phyloP scores from a whole-genome alignment of 2,329 filamentous ascomycete species.

The Epichloe festucae region DNA sequence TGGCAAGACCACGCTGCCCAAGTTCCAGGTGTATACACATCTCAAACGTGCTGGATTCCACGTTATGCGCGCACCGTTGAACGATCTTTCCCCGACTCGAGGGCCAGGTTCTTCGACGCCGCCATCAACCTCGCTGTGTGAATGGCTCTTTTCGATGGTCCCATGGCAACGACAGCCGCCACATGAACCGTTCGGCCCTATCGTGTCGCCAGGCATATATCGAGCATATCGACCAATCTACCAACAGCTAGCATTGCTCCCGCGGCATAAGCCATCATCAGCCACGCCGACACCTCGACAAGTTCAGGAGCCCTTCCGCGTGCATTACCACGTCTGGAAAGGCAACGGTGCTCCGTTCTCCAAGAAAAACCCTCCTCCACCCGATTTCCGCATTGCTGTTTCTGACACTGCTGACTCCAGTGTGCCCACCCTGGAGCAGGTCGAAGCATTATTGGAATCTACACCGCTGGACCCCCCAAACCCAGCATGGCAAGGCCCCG shows the following conservation, averaged over 20 bases:
- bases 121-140: constrained; percentile 26
- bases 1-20: constrained; percentile 55
- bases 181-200: constrained; percentile 35
- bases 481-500: constrained; percentile 25
- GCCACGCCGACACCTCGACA: constrained; percentile 13
- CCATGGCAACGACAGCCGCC: constrained; percentile 13
- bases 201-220: constrained; percentile 50
- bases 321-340: constrained; percentile 78
- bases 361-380: constrained; percentile 64
- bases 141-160: constrained; percentile 41
- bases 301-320: constrained; percentile 45
- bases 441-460: constrained; percentile 58
- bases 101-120: constrained; percentile 3
- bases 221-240: constrained; percentile 62
- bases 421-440: constrained; percentile 61
- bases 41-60: constrained; percentile 75
- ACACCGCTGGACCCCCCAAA: constrained; percentile 57
- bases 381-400: constrained; percentile 78
- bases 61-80: constrained; percentile 52
- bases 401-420: constrained; percentile 59
- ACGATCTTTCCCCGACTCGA: constrained; percentile 3
- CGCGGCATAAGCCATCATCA: constrained; percentile 47
- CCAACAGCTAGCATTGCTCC: constrained; percentile 59
- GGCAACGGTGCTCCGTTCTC: constrained; percentile 47
- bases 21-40: constrained; percentile 79